These are phyloP conservation scores for Cyberlindnera subsufficiens DNA, from an alignment of 805 yeast species.

Conservation along the genomic window DNA sequence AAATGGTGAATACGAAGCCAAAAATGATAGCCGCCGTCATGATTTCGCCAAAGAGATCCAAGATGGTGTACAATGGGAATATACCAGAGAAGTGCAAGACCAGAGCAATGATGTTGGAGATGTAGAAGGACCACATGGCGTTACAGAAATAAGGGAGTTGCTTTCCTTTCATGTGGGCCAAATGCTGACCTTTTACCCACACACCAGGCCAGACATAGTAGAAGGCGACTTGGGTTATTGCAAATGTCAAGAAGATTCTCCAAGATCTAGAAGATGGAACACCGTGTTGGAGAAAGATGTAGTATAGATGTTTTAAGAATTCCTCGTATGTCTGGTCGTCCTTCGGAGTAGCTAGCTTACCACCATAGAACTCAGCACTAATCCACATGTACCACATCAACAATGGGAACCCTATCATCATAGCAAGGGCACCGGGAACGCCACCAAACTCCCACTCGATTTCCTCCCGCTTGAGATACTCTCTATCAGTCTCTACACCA, in stretches of 20 bases:
- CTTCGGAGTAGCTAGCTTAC: constrained; percentile 64
- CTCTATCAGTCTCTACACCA: constrained; percentile 20
- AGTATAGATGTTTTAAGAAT: constrained; percentile 41
- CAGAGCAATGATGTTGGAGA: constrained; percentile 51
- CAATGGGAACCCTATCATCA: constrained; percentile 89
- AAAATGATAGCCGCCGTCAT: constrained; percentile 86
- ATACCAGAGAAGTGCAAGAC: constrained; percentile 67
- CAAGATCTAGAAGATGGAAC: constrained; percentile 58
- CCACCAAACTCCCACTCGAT: constrained; percentile 93
- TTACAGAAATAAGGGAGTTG: constrained; percentile 92
- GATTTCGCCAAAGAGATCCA: constrained; percentile 83
- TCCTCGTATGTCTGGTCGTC: constrained; percentile 40
- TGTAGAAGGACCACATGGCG: constrained; percentile 81
- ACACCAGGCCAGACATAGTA: constrained; percentile 88
- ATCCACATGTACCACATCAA: constrained; percentile 98
- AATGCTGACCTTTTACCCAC: constrained; percentile 93
- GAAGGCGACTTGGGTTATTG: constrained; percentile 61
- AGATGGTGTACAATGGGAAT: constrained; percentile 65
- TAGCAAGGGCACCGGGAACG: constrained; percentile 78
- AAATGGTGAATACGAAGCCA: constrained; percentile 67
- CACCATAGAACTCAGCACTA: constrained; percentile 73
- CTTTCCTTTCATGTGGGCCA: constrained; percentile 69
- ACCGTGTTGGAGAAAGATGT: constrained; percentile 44
- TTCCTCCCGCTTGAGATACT: constrained; percentile 40
- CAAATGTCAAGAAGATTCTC: constrained; percentile 65